Evolutionary conservation across 2,329 filamentous ascomycete species (phyloP).

Genomic region (Trichophyton schoenleinii): DNA sequence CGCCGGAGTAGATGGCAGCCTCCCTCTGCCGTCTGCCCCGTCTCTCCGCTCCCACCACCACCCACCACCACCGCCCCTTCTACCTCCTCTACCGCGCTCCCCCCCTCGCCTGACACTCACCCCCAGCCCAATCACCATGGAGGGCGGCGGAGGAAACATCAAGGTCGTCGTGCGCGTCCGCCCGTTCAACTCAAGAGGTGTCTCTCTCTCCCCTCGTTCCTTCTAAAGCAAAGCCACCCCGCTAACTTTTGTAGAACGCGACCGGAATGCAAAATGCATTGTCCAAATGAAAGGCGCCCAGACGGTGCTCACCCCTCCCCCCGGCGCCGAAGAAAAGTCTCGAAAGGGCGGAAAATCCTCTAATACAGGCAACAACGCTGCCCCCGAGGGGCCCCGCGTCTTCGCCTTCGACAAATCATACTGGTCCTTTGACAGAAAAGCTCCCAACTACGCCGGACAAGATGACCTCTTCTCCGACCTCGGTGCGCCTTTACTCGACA

Average conservation of each 20-base stretch:
- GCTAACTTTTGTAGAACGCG: slow-evolving; percentile 52
- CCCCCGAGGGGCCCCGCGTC: slow-evolving; percentile 58
- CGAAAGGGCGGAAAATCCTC: slow-evolving; percentile 30
- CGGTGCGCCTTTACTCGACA: slow-evolving; percentile 81
- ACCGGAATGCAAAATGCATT: slow-evolving; percentile 87
- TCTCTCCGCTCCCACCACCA: not conserved
- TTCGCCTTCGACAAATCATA: slow-evolving; percentile 97
- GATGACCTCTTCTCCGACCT: slow-evolving; percentile 79
- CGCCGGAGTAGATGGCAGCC: not conserved
- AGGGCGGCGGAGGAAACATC: slow-evolving; percentile 79
- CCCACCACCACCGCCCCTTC: not conserved
- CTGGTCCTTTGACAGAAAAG: slow-evolving; percentile 86
- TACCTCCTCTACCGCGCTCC: not conserved
- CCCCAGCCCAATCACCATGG: not conserved
- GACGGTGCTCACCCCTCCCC: slow-evolving; percentile 68
- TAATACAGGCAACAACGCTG: slow-evolving; percentile 22
- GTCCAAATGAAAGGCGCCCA: slow-evolving; percentile 92
- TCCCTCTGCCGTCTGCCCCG: not conserved
- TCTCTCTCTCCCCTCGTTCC: not conserved
- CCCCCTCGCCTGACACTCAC: not conserved
- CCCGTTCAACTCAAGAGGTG: slow-evolving; percentile 93
- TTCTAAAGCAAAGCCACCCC: too few species aligned
- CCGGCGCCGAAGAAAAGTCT: slow-evolving; percentile 40
- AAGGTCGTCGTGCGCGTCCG: slow-evolving; percentile 97
- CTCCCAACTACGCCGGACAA: slow-evolving; percentile 76